Conservation (phyloP, 345 rosid genomes). For the Gossypioides kirkii region DNA sequence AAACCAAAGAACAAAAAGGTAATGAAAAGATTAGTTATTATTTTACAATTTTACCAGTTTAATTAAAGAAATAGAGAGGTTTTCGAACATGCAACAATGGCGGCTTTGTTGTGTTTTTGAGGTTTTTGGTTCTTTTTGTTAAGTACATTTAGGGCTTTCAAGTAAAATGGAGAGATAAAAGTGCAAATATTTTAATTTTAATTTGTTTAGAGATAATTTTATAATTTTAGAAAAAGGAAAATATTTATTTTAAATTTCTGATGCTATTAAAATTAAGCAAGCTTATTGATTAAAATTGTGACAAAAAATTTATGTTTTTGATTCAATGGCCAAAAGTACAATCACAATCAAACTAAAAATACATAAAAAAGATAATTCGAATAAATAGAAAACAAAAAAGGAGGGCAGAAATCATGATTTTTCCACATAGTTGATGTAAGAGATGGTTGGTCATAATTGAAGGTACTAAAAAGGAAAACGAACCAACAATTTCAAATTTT, state of each 20-base stretch:
- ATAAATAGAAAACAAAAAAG: neutral
- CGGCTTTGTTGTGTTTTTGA: neutral
- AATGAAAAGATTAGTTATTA: neutral
- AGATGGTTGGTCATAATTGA: too few relatives aligned
- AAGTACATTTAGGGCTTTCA: neutral
- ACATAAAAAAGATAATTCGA: neutral
- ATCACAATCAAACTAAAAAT: neutral
- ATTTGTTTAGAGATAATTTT: neutral
- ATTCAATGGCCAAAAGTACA: neutral
- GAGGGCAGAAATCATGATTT: neutral
- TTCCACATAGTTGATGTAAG: too few relatives aligned
- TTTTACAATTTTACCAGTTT: neutral
- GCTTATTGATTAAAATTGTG: neutral
- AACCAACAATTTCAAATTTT: neutral
- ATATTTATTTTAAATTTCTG: neutral
- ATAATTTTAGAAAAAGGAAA: neutral
- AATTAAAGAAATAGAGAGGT: neutral
- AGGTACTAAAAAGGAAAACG: neutral
- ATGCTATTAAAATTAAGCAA: neutral
- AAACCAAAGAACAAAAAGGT: neutral
- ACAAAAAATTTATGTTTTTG: neutral
- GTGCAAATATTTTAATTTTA: neutral
- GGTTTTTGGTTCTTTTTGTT: too few relatives aligned
- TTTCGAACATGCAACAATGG: conserved; percentile 4
- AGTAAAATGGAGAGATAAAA: neutral